Base-by-base conservation (phyloP, 1,139 yeast species). In the Protomyces pachydermus region DNA sequence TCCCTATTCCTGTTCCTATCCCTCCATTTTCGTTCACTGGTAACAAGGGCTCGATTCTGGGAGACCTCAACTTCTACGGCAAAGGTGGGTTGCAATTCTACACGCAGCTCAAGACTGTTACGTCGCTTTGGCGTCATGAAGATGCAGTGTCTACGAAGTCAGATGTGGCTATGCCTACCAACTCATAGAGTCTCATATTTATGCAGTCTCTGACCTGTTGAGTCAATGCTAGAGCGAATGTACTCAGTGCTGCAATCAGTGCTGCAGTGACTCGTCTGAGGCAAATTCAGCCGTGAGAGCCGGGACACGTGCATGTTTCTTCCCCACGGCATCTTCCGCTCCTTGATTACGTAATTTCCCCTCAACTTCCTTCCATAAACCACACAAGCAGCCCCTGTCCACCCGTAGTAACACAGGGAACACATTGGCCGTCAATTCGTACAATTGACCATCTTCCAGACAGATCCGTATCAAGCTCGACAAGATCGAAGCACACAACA, bases 1-100 rank as follows among this genome's bases (percentile, higher is more conserved):
- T 87, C 57, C 91, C 93, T 34, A 87, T 87, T 69, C 93, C 91
- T n/a, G 93, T 87, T 23, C 91, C 91, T 66, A 78, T 87, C 73
- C 91, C 93, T 68, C 85, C 86, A 88, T 87, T 87, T 74, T 85
- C 90, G 4, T 87, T 87, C 78, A 87, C 91, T 52, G 93, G 93
- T 42, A 84, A 84, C 74, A 86, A 86, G 77, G 88, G 85, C 42
- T 85, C 90, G 1, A 86, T 86, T 81, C 79, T 86, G 70, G 91
- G 93, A 54, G 91, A 86, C 73, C 80, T 87, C 78, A 87, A 87
- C 79, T 87, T 87, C 74, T 87, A 87, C 75, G 93, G 93, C 67
- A 84, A 85, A 77, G 82, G 87, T 14, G 91, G 91, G 53, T 74
- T 87, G 61, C 80, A 85, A 56, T 87, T 87, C 76, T 79, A 86